Base-by-base conservation (phyloP, 495 filamentous ascomycete genomes). In the Cairneyella variabilis region DNA sequence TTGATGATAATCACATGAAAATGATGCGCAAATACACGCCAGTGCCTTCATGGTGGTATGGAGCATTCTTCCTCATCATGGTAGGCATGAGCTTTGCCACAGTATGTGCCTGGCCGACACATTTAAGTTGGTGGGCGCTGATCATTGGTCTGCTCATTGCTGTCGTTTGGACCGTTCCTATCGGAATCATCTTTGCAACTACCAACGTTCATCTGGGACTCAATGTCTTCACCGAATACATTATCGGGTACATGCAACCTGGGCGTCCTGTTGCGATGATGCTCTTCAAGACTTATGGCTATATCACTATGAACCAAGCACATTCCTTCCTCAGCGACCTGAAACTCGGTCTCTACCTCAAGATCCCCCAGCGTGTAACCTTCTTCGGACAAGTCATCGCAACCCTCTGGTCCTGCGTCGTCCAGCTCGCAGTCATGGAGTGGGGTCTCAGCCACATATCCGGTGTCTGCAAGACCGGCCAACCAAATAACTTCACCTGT, bases 201-300 rank as follows among this genome's bases (percentile, higher is more conserved):
- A 86, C 83, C 0, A 86, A 85, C 59, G 84, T 84, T 53, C 78
- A 79, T 58, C 83, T 84, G 50, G 84, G 83, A 16, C 64, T 86
- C 16, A 87, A 88, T 50, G 72, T 88, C 30, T 64, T 87, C 45
- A 86, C 84, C 3, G 84, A 88, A 66, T 89, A 88, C 55, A 71
- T 89, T 44, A 83, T 78, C 23, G 84, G 85, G 0, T 88, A 88
- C 64, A 84, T 85, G 32, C 82, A 83, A 52, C 78, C 83, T 1
- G 84, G 85, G 2, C 64, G 75, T 20, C 84, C 85, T 0, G 52
- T 88, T 11, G 85, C 80, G 0, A 76, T 86, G 46, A 88, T 88
- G 84, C 77, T 78, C 32, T 54, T 61, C 38, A 88, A 89, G 64
- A 85, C 83, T 14, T 86, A 85, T 51, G 84, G 85, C 36, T 88